Conservation (phyloP, 371 early-diverging fungal genomes). For the Apophysomyces ossiformis region DNA sequence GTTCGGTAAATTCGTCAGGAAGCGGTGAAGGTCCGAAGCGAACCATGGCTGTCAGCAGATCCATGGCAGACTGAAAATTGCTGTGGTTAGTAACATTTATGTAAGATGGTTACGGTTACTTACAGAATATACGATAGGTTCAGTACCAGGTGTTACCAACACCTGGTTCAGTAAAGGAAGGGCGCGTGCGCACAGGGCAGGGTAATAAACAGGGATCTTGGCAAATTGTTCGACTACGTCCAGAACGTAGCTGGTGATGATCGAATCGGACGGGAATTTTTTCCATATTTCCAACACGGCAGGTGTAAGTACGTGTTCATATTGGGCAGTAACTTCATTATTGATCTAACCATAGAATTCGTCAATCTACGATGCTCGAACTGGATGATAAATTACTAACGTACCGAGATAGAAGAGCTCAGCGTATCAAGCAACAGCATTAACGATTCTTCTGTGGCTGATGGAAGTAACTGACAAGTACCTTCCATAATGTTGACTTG, state of each 20-base stretch:
- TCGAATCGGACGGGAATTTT: conserved; percentile 68
- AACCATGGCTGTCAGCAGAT: conserved; percentile 69
- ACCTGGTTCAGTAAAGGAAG: conserved; percentile 73
- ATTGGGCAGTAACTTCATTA: conserved; percentile 68
- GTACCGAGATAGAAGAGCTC: conserved; percentile 69
- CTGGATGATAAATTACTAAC: background rate
- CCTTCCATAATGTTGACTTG: conserved; percentile 76
- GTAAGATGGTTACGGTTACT: conserved; percentile 10
- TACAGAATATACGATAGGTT: conserved; percentile 61
- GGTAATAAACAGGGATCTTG: conserved; percentile 62
- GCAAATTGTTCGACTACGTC: conserved; percentile 84
- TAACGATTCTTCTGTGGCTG: conserved; percentile 78
- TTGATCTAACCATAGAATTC: conserved; percentile 53
- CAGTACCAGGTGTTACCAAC: conserved; percentile 50
- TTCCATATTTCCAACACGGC: conserved; percentile 81
- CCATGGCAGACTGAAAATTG: conserved; percentile 67
- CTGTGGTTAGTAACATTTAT: background rate
- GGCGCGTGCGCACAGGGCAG: conserved; percentile 68
- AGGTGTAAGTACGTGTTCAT: conserved; percentile 75
- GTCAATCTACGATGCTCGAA: background rate
- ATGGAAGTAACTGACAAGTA: conserved; percentile 62
- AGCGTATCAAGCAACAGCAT: conserved; percentile 83
- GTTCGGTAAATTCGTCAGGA: conserved; percentile 73
- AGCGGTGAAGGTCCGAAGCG: conserved; percentile 72
- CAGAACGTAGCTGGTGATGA: conserved; percentile 72